Evolutionary conservation across 495 filamentous ascomycete species (phyloP).

Genomic region (Cairneyella variabilis): DNA sequence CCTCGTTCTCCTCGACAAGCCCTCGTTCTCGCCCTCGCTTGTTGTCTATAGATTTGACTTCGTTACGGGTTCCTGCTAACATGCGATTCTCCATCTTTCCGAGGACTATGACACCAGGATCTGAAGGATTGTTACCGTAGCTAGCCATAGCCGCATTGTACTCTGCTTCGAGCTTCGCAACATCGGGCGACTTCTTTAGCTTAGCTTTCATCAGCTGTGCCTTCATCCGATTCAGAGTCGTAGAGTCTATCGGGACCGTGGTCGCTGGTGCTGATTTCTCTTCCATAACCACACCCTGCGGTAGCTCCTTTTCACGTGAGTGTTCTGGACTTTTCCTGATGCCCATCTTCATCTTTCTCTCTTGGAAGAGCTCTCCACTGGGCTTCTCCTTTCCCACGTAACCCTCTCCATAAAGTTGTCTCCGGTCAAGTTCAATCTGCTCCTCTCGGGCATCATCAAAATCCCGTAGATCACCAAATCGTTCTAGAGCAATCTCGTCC

Average conservation of each 20-base stretch:
- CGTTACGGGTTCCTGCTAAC: conserved; percentile 72
- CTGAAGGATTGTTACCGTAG: conserved; percentile 50
- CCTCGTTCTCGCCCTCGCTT: conserved; percentile 79
- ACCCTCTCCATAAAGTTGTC: conserved; percentile 77
- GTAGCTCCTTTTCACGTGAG: conserved; percentile 41
- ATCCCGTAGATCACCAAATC: conserved; percentile 74
- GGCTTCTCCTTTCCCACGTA: conserved; percentile 88
- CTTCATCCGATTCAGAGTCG: conserved; percentile 81
- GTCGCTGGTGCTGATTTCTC: conserved; percentile 33
- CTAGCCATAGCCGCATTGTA: conserved; percentile 70
- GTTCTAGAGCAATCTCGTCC: conserved; percentile 77
- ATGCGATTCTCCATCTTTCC: conserved; percentile 85
- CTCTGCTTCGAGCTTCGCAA: conserved; percentile 72
- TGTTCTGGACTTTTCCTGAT: conserved; percentile 34
- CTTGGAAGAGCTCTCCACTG: conserved; percentile 78
- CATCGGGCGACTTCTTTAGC: conserved; percentile 67
- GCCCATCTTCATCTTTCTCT: conserved; percentile 52
- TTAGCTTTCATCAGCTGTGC: conserved; percentile 95
- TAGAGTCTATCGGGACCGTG: conserved; percentile 60
- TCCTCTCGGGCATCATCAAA: conserved; percentile 97
- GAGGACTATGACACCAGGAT: conserved; percentile 70
- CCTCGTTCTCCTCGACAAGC: conserved; percentile 80
- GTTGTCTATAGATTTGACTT: conserved; percentile 70
- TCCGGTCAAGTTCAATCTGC: conserved; percentile 83
- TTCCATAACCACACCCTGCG: conserved; percentile 39